phyloP scores from a whole-genome alignment of 495 filamentous ascomycete species.

The Aspergillus bertholletiae region DNA sequence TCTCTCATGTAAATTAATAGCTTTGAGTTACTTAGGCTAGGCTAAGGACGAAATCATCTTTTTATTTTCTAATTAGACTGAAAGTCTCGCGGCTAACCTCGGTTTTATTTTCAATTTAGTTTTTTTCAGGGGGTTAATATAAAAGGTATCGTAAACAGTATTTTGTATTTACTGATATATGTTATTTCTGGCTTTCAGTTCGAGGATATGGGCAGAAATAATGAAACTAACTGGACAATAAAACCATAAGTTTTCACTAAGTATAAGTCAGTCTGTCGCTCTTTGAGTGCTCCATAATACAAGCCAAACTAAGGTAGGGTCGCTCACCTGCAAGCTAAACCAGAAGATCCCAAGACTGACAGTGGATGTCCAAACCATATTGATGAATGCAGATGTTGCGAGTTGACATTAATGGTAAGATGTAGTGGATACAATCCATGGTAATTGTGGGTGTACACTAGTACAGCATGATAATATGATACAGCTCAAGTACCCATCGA shows the following conservation, averaged over 20 bases:
- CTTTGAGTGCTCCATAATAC: background rate
- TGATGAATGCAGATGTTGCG: background rate
- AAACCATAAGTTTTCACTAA: background rate
- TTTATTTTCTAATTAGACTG: background rate
- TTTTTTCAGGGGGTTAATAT: background rate
- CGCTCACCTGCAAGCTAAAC: background rate
- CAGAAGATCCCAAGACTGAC: background rate
- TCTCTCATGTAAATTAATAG: background rate
- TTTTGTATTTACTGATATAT: background rate
- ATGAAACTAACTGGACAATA: background rate
- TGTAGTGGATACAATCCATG: background rate
- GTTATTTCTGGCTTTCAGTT: background rate
- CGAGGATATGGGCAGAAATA: background rate
- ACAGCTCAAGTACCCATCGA: background rate
- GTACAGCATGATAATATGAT: background rate
- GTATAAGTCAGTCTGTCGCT: slow-evolving; percentile 2
- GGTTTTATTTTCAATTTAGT: background rate
- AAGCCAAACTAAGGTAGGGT: background rate
- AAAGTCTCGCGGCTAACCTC: background rate
- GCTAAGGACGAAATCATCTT: background rate
- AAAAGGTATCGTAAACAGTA: background rate
- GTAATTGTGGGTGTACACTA: background rate
- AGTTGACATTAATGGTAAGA: background rate
- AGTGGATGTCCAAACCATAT: background rate
- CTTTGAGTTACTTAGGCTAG: background rate